These are phyloP conservation scores for Pseudogymnoascus sp. DNA, from an alignment of 2,329 filamentous ascomycete species.

Conservation along the genomic window DNA sequence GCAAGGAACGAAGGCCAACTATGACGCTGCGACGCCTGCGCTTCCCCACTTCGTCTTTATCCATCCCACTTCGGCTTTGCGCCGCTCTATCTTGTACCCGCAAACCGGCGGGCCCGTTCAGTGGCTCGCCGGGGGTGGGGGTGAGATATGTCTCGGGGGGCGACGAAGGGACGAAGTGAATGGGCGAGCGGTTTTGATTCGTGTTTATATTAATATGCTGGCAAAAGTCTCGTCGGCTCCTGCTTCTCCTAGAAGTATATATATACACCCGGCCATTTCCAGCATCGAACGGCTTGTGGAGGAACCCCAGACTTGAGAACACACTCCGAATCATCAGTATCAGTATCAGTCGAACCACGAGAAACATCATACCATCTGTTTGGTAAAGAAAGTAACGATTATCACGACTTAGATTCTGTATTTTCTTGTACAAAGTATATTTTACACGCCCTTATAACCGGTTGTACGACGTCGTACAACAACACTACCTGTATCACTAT, in stretches of 20 bases:
- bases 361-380: not conserved
- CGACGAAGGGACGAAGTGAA: not conserved
- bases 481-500: constrained; percentile 36
- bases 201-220: constrained; percentile 5
- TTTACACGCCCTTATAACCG: not conserved
- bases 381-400: not conserved
- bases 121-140: not conserved
- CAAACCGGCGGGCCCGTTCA: not conserved
- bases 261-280: not conserved
- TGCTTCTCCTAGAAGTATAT: not conserved
- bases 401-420: not conserved
- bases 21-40: not conserved
- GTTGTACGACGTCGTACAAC: not conserved
- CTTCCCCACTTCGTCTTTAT: not conserved
- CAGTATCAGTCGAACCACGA: constrained; percentile 1
- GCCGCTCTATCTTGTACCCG: not conserved
- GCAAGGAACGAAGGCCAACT: not conserved
- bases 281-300: not conserved
- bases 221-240: not conserved
- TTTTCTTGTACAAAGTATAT: constrained; percentile 2
- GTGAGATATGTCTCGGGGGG: constrained; percentile 6
- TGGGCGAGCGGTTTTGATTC: not conserved
- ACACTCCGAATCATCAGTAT: not conserved
- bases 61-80: not conserved
- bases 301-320: not conserved